phyloP scores from a whole-genome alignment of 1,284 basidiomycete species.

The Peniophora sp. region DNA sequence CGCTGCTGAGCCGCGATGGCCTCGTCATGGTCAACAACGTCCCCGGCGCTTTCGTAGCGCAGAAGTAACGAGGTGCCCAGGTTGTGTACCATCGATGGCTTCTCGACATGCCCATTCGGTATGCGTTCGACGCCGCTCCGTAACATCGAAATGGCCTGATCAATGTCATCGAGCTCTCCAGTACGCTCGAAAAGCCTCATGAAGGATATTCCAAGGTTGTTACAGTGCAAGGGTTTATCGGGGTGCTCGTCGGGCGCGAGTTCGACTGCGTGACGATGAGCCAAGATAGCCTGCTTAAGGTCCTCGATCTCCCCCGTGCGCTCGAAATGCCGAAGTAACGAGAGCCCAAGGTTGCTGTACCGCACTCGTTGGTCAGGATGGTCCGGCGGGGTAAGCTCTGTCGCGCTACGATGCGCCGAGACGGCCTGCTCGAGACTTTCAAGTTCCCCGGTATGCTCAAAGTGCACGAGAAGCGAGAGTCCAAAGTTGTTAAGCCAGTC shows the following conservation, averaged over 20 bases:
- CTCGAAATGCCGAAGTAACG: background rate
- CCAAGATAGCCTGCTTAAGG: background rate
- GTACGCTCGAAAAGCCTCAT: constrained; percentile 16
- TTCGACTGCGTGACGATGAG: background rate
- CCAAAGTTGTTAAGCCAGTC: background rate
- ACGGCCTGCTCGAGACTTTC: background rate
- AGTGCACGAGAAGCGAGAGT: background rate
- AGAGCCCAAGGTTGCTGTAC: background rate
- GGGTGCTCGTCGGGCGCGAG: background rate
- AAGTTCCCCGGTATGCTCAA: background rate
- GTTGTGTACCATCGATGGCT: background rate
- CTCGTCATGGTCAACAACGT: background rate
- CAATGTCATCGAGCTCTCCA: constrained; percentile 13
- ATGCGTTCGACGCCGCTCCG: background rate
- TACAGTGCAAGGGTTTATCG: background rate
- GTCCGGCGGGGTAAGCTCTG: background rate
- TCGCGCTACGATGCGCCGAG: background rate
- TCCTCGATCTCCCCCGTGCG: background rate
- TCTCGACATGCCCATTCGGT: background rate
- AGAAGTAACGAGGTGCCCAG: background rate
- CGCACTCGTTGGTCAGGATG: background rate
- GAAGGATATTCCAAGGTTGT: constrained; percentile 5
- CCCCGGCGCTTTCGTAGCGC: background rate
- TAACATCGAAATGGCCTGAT: constrained; percentile 11
- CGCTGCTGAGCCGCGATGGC: background rate